Percentiles rank a stretch among this genome's conserved stretches.
Evolutionary conservation across 306 rosid genomes (phyloP).

Genomic region (Malus domestica): ASM211411v1 NC_041791.1:29455001-29455500

Average conservation of each 20-base stretch:
- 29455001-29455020: slow-evolving; percentile 40
- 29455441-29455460: slow-evolving; percentile 82
- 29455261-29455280: slow-evolving; percentile 43
- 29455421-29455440: slow-evolving; percentile 78
- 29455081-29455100: slow-evolving; percentile 60
- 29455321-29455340: slow-evolving; percentile 79
- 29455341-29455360: slow-evolving; percentile 78
- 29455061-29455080: slow-evolving; percentile 51
- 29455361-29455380: slow-evolving; percentile 91
- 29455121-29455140: slow-evolving; percentile 73
- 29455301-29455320: slow-evolving; percentile 37
- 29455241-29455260: slow-evolving; percentile 27
- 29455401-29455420: slow-evolving; percentile 61
- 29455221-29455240: slow-evolving; percentile 37
- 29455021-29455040: slow-evolving; percentile 61
- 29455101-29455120: slow-evolving; percentile 60
- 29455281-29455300: slow-evolving; percentile 70
- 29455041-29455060: slow-evolving; percentile 41
- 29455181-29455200: slow-evolving; percentile 58
- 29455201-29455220: slow-evolving; percentile 56
- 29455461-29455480: slow-evolving; percentile 34
- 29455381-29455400: slow-evolving; percentile 86
- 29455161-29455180: slow-evolving; percentile 67
- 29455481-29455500: slow-evolving; percentile 30
- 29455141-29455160: slow-evolving; percentile 79